Base-by-base conservation (phyloP, 306 rosid genomes). In the Castanea crenata region DNA sequence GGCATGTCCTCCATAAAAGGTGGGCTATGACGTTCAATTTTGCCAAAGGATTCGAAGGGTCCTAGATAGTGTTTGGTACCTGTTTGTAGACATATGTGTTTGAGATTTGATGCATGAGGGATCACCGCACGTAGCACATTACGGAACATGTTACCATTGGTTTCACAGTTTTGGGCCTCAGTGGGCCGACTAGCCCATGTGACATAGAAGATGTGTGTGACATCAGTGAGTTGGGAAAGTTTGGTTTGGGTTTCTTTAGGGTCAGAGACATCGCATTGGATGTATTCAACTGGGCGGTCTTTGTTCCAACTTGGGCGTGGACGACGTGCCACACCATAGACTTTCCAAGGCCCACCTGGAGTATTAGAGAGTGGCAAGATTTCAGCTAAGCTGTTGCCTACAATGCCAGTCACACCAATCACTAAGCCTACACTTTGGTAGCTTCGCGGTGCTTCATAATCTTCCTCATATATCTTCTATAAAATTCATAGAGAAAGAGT, bases 361-460 rank as follows among this genome's bases (percentile, higher is more conserved):
- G 97, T 88, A 74, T 90, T 90, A 16, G 87, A 58, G 27, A 88
- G 91, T 0, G 97, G 94, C 2, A 92, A 92, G 57, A 92, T 92
- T 71, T 92, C 97, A 41, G 94, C 94, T 4, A 92, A 87, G 86
- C 97, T 92, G 71, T 92, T 92, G 44, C 94, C 93, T 0, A 90
- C 92, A 67, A 92, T 88, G 25, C 94, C 94, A 0, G 94, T 87
- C 2, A 90, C 87, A 35, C 97, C 93, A 69, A 92, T 73, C 18
- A 90, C 79, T 0, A 92, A 63, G 0, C 86, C 97, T 6, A 90
- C 97, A 78, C 88, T 87, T 71, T 72, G 70, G 80, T 82, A 81
- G 81, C 29, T 72, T 81, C 69, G 88, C 12, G 68, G 68, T 13
- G 77, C 18, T 25, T 88, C 94, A 1, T 88, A 25, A 25, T 25